Conservation (phyloP, 2,329 filamentous ascomycete genomes). For the Stemphylium beticola region DNA sequence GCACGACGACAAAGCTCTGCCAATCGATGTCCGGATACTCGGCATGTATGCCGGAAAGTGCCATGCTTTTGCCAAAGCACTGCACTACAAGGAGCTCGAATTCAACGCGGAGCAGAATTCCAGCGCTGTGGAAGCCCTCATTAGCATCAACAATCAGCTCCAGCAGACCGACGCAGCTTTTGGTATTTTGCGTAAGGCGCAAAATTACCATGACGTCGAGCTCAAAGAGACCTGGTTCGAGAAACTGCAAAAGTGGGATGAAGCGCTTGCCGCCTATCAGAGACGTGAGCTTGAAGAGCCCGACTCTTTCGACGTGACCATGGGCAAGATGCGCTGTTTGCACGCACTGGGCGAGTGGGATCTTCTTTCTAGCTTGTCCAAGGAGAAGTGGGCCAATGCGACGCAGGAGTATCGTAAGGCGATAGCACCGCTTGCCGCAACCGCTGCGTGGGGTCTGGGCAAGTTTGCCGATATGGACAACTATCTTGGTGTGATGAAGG, state of each 20-base stretch:
- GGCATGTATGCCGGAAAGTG: constrained; percentile 95
- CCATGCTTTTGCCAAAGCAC: constrained; percentile 95
- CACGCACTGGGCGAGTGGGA: constrained; percentile 99
- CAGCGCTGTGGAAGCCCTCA: constrained; percentile 92
- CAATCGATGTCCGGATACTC: constrained; percentile 93
- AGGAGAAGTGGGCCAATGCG: constrained; percentile 93
- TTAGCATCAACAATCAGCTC: constrained; percentile 98
- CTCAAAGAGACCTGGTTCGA: constrained; percentile 99
- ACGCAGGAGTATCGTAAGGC: constrained; percentile 84
- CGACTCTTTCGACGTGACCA: constrained; percentile 87
- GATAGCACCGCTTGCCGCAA: constrained; percentile 92
- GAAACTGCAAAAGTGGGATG: constrained; percentile 97
- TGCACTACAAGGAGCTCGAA: constrained; percentile 98
- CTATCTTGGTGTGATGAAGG: constrained; percentile 94
- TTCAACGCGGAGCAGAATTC: constrained; percentile 98
- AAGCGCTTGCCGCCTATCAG: constrained; percentile 90
- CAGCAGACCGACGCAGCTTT: constrained; percentile 99
- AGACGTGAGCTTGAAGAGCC: constrained; percentile 77
- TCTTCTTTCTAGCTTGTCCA: constrained; percentile 82
- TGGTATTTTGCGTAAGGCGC: constrained; percentile 93
- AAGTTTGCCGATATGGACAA: constrained; percentile 99
- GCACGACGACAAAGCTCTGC: constrained; percentile 96
- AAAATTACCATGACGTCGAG: constrained; percentile 94
- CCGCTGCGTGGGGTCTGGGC: constrained; percentile 92
- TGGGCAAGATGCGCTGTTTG: constrained; percentile 99